Conservation (phyloP, 352 stramenopile genomes). For the Elongisporangium undulatum region DNA sequence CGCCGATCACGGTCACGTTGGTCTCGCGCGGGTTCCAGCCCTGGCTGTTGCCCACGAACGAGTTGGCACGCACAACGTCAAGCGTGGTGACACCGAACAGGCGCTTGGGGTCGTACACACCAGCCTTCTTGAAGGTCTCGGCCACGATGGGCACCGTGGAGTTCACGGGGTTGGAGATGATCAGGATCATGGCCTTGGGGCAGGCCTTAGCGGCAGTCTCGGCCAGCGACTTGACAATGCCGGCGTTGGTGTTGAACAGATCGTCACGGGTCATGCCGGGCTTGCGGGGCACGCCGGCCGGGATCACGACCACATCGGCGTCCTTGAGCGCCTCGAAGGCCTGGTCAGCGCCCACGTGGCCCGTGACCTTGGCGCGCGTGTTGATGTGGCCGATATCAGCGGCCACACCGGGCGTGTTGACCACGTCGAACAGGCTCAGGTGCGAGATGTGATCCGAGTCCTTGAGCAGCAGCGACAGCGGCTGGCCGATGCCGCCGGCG, state of each 20-base stretch:
- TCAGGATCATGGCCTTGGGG: conserved; percentile 94
- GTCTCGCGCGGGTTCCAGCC: conserved; percentile 70
- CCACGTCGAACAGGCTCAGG: conserved; percentile 98
- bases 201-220: conserved; percentile 93
- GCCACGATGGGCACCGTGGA: conserved; percentile 99
- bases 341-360: conserved; percentile 76
- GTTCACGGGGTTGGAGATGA: conserved; percentile 99
- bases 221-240: conserved; percentile 96
- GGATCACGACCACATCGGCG: conserved; percentile 98
- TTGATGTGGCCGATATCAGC: conserved; percentile 96
- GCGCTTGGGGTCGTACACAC: conserved; percentile 96
- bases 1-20: conserved; percentile 96
- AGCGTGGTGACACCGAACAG: conserved; percentile 98
- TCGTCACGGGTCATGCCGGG: conserved; percentile 96
- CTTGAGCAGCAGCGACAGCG: conserved; percentile 98
- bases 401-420: conserved; percentile 97
- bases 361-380: conserved; percentile 72
- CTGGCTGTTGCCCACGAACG: conserved; percentile 88
- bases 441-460: conserved; percentile 94
- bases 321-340: conserved; percentile 67
- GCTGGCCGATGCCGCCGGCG: conserved; percentile 97
- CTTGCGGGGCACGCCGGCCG: conserved; percentile 98
- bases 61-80: conserved; percentile 97
- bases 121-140: conserved; percentile 96
- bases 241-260: conserved; percentile 95